Base-by-base conservation (phyloP, 352 stramenopile species). In the Pythium biforme region DNA sequence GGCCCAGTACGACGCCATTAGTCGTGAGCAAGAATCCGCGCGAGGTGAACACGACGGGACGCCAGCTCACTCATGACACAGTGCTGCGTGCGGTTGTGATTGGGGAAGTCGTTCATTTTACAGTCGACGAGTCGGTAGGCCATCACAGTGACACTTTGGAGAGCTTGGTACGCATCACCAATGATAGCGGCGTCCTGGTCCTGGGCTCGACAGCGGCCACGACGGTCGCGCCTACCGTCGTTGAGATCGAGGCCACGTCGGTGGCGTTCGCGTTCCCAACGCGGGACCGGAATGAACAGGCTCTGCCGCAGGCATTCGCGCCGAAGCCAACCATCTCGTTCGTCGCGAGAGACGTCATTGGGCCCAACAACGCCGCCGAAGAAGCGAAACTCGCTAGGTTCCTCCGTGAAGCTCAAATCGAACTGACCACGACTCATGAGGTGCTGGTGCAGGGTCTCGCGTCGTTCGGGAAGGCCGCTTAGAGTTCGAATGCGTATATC, bases 361-460 rank as follows among this genome's bases (percentile, higher is more conserved):
- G 25, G 9, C 25, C 31, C 17, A 50, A 55, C 15, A 54, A 37
- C 0, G 39, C 48, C 0, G 15, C 17, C 6, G 40, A 50, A 59
- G 49, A 66, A 48, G 10, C 14, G 14, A 25, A 25, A n/a, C 55
- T 77, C 34, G 15, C 25, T 0, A 29, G 40, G 1, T 79, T 79
- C 39, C 48, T 70, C 55, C 14, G 33, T 0, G 17, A 47, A 2
- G 61, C 74, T 0, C 58, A 51, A 0, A 69, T 79, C 22, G 29
- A 68, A 1, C 61, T 67, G 26, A 17, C 57, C 1, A 70, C 59
- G 29, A 47, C 60, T 1, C 74, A 71, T 46, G 74, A 82, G 12
- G 58, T 82, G 63, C 69, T 79, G 8, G 48, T 79, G 4, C 74
- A 82, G 29, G 74, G 69, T 22, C 69, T 74, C 33, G 55, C 66